phyloP scores from a whole-genome alignment of 176 grass and related monocot species.

The Pharus latifolius region DNA sequence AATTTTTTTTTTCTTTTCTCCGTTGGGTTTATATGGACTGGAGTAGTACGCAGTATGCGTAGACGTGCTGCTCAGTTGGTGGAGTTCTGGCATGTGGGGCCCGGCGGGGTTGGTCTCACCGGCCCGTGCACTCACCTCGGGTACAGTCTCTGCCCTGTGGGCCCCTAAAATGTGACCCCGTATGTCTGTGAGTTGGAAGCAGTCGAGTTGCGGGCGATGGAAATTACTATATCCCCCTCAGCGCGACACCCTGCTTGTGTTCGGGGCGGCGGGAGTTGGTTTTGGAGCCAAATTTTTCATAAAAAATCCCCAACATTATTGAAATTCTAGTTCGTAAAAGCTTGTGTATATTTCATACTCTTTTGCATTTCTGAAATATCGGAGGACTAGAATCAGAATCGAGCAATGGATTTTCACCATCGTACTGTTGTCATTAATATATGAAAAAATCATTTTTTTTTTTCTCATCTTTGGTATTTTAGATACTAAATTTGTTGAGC shows the following conservation, averaged over 20 bases:
- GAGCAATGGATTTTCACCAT: too few relatives aligned
- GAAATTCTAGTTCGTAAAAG: too few relatives aligned
- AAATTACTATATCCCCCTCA: background rate
- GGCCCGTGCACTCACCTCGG: background rate
- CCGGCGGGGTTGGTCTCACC: constrained; percentile 6
- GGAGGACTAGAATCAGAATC: too few relatives aligned
- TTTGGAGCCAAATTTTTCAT: background rate
- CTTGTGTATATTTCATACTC: too few relatives aligned
- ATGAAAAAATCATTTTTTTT: too few relatives aligned
- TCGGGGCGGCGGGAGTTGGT: background rate
- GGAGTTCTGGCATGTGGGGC: background rate
- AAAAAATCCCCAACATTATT: too few relatives aligned
- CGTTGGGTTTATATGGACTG: constrained; percentile 24
- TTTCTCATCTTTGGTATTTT: too few relatives aligned
- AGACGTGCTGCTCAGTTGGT: constrained; percentile 31
- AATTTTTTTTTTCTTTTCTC: background rate
- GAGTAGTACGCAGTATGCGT: background rate
- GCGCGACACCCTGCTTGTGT: background rate
- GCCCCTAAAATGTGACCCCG: fast-evolving
- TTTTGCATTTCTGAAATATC: too few relatives aligned
- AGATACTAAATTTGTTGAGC: too few relatives aligned
- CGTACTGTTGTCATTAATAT: too few relatives aligned
- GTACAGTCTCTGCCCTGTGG: background rate
- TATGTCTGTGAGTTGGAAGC: background rate
- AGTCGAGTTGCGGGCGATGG: fast-evolving